These are phyloP conservation scores for Magnusiomyces paraingens DNA, from an alignment of 1,139 yeast genomes.

Conservation along the genomic window DNA sequence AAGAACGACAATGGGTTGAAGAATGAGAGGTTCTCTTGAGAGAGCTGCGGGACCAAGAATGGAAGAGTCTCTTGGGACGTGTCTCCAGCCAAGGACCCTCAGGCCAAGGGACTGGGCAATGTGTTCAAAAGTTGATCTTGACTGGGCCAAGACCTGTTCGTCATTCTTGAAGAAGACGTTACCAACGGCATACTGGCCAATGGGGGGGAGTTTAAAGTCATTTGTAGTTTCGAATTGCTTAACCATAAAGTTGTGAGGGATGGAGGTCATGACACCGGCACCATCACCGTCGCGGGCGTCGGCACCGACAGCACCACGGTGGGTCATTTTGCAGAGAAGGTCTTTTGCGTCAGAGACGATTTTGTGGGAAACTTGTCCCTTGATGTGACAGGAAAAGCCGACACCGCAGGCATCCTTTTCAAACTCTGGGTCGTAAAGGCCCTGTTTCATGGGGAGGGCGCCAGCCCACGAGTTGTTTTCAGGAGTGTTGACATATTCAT, in stretches of 20 bases:
- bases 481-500: conserved; percentile 67
- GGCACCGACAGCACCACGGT: conserved; percentile 94
- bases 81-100: conserved; percentile 88
- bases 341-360: conserved; percentile 82
- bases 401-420: conserved; percentile 99
- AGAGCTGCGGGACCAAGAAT: conserved; percentile 92
- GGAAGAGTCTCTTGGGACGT: conserved; percentile 90
- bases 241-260: conserved; percentile 80
- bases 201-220: conserved; percentile 58
- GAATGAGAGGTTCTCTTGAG: conserved; percentile 83
- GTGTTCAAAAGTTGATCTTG: conserved; percentile 70
- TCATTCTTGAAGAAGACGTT: conserved; percentile 86
- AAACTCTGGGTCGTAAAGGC: conserved; percentile 85
- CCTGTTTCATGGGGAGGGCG: conserved; percentile 78
- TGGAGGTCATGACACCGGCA: conserved; percentile 91
- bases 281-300: conserved; percentile 98
- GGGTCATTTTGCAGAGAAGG: conserved; percentile 94
- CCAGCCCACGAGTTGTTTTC: conserved; percentile 89
- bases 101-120: conserved; percentile 73
- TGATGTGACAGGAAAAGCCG: conserved; percentile 92
- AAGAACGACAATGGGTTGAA: conserved; percentile 83
- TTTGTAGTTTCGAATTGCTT: conserved; percentile 64
- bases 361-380: conserved; percentile 82
- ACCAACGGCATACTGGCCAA: conserved; percentile 93
- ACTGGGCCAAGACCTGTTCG: conserved; percentile 54